Evolutionary conservation across 768 basidiomycete species (phyloP).

Genomic region (Tulasnella sp.): DNA sequence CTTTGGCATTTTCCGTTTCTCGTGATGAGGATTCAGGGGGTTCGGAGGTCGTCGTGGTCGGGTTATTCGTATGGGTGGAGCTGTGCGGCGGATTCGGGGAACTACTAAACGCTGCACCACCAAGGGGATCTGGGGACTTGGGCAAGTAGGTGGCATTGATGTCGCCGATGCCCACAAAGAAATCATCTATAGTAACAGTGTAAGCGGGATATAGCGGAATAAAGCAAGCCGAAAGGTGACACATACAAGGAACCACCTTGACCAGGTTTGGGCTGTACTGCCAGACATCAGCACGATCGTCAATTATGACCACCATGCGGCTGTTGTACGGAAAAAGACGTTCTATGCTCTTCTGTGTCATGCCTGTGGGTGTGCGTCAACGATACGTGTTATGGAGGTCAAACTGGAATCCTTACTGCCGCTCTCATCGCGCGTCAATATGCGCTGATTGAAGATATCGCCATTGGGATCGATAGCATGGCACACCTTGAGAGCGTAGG

Average conservation of each 20-base stretch:
- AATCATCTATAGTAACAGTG: conserved; percentile 56
- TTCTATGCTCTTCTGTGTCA: conserved; percentile 84
- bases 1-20: conserved; percentile 19
- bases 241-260: conserved; percentile 89
- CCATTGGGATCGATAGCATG: conserved; percentile 84
- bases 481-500: conserved; percentile 93
- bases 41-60: neutral
- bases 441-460: conserved; percentile 71
- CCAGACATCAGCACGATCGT: conserved; percentile 98
- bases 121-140: conserved; percentile 33
- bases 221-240: conserved; percentile 17
- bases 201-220: neutral
- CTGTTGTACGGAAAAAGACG: conserved; percentile 93
- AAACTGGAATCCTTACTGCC: conserved; percentile 53
- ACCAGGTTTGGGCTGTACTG: conserved; percentile 93
- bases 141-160: conserved; percentile 94
- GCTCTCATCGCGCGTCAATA: conserved; percentile 90
- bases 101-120: conserved; percentile 13
- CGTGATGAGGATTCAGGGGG: neutral
- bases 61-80: neutral
- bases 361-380: conserved; percentile 35
- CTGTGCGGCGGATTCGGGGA: conserved; percentile 14
- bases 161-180: conserved; percentile 96
- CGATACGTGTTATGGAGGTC: neutral
- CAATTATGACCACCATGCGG: conserved; percentile 98